Percentiles rank a stretch among this genome's conserved stretches.
These are phyloP conservation scores for Phytomonas sp. DNA, from an alignment of 208 protist species.

Conservation along the genomic window DNA sequence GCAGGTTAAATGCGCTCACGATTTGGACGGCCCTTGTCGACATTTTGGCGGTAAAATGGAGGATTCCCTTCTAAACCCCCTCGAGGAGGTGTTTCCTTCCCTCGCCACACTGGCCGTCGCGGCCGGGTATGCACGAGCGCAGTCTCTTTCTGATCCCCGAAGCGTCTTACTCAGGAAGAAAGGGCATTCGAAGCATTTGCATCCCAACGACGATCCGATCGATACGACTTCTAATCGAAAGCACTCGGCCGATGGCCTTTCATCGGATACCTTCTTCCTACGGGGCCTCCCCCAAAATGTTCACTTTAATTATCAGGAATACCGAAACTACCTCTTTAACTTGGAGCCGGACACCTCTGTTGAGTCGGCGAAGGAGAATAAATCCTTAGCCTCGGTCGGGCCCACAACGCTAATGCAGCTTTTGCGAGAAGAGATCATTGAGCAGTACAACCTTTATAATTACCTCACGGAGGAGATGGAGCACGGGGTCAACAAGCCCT, in stretches of 20 bases:
- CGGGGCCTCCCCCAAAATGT: not conserved
- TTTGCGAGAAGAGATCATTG: slow-evolving; percentile 53
- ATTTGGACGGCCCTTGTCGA: not conserved
- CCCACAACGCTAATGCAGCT: not conserved
- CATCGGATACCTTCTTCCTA: not conserved
- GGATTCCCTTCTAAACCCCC: not conserved
- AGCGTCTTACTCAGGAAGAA: not conserved
- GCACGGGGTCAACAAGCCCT: slow-evolving; percentile 49
- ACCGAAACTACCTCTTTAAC: not conserved
- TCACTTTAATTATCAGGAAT: not conserved
- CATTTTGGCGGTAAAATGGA: not conserved
- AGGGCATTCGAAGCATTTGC: not conserved
- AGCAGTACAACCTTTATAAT: slow-evolving; percentile 74
- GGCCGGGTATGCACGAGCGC: not conserved
- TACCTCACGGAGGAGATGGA: slow-evolving; percentile 36
- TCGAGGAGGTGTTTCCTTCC: not conserved
- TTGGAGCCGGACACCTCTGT: not conserved
- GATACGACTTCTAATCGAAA: not conserved
- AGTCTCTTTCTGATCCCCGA: not conserved
- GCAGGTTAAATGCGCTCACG: not conserved
- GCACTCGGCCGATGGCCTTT: not conserved
- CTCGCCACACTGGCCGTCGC: not conserved
- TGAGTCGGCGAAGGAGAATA: not conserved
- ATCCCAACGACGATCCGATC: not conserved
- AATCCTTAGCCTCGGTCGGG: not conserved